Base-by-base conservation (phyloP, 2,329 filamentous ascomycete genomes). In the Nannizzia gypsea region DNA sequence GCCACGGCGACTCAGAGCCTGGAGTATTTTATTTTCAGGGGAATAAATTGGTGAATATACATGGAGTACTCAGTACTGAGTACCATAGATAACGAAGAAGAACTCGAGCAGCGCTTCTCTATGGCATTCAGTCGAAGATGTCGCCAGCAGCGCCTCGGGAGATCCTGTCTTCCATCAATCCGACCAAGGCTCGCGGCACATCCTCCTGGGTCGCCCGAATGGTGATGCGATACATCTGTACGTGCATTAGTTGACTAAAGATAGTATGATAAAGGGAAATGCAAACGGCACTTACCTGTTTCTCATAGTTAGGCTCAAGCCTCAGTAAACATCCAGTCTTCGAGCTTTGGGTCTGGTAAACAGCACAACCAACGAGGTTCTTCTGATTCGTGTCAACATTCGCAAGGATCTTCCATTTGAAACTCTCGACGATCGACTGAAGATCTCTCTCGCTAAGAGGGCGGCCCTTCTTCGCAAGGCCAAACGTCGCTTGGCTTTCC, bases 311-410 rank as follows among this genome's bases (percentile, higher is more conserved):
- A 63, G 93, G 93, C 80, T 99, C 93, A 75, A 99, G 76, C 70
- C 93, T 83, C 79, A 99, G 76, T 70, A 99, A 77, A 76, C 93
- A 97, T 34, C 93, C 93, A 76, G 90, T 95, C 77, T 97, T 97
- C 63, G 93, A 91, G 9, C 84, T 86, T 66, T 88, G 85, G 57
- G 74, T 58, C 81, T 86, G 57, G 85, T 95, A 77, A 89, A 92
- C 74, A 88, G 76, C 67, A 91, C 93, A 72, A 15, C 92, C 93
- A 13, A 99, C 93, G 68, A 96, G 85, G 67, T 99, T 99, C 79
- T 89, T 95, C 46, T 82, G 78, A 71, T 97, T 99, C 3, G 90
- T 90, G 73, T 99, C 93, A 20, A 99, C 90, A 20, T 84, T 84
- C 57, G 88, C 83, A 58, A 99, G 74, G 15, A 97, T 77, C 5